phyloP scores from a whole-genome alignment of 75 land plant species.

The Selaginella moellendorffii region DNA sequence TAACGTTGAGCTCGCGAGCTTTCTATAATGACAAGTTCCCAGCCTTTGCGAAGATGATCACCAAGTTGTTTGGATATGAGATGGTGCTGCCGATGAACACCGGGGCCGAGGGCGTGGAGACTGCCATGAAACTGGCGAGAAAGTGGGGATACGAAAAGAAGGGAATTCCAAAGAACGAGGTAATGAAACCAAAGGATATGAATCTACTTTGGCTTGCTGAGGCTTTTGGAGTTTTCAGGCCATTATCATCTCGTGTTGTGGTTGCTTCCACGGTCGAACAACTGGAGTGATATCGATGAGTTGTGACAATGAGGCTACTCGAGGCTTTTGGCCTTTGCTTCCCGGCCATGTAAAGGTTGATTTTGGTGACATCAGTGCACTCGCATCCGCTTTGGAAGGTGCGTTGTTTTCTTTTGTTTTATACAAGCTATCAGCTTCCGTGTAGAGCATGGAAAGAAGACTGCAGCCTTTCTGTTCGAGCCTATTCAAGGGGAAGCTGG shows the following conservation, averaged over 20 bases:
- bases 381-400: slow-evolving; percentile 74
- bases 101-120: slow-evolving; percentile 6
- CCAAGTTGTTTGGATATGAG: slow-evolving; percentile 10
- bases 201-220: neutral
- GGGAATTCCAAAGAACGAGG: slow-evolving; percentile 31
- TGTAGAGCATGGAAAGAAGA: neutral
- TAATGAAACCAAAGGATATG: too few species aligned
- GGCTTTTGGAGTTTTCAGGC: slow-evolving; percentile 37
- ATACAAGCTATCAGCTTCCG: neutral
- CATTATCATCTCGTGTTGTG: slow-evolving; percentile 93
- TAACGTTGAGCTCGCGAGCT: slow-evolving; percentile 94
- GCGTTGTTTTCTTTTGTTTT: neutral
- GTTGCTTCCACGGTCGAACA: slow-evolving; percentile 99
- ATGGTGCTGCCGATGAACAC: slow-evolving; percentile 7
- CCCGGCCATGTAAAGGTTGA: slow-evolving; percentile 84
- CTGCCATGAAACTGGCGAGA: slow-evolving; percentile 4
- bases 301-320: slow-evolving; percentile 96
- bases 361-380: slow-evolving; percentile 73
- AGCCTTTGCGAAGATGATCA: slow-evolving; percentile 58
- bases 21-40: slow-evolving; percentile 95
- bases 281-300: slow-evolving; percentile 98
- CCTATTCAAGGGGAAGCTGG: slow-evolving; percentile 10
- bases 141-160: slow-evolving; percentile 8
- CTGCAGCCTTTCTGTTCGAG: slow-evolving; percentile 1
- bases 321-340: slow-evolving; percentile 90